Conservation (phyloP, 139 green algal genomes). For the Dunaliella primolecta region DNA sequence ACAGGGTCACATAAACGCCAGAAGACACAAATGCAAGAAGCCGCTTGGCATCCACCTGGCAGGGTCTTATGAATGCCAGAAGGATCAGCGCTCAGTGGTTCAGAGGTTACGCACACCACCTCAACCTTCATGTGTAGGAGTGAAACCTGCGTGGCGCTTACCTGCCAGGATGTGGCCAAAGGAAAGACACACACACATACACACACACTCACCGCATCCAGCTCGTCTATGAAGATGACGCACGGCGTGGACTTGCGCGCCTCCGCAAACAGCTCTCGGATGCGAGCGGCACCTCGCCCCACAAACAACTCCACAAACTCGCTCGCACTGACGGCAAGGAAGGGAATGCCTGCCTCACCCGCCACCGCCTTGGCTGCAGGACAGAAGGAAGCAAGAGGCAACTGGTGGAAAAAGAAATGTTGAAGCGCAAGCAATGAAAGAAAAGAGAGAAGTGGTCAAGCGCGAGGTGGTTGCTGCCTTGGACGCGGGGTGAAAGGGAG, state of each 20-base stretch:
- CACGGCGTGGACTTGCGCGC: constrained; percentile 71
- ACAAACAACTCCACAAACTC: constrained; percentile 99
- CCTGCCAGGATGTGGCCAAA: no score
- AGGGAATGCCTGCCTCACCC: constrained; percentile 86
- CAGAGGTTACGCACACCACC: no score
- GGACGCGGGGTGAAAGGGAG: no score
- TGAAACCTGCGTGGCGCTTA: no score
- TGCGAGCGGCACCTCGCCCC: constrained; percentile 83
- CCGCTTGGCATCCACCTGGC: not conserved
- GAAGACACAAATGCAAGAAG: no score
- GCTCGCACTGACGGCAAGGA: constrained; percentile 87
- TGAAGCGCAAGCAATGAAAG: no score
- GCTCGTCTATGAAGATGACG: constrained; percentile 99
- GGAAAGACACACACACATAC: not conserved
- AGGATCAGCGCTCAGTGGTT: no score
- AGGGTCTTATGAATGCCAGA: not conserved
- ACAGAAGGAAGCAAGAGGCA: not conserved
- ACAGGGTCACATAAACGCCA: not conserved
- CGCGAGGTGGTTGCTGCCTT: no score
- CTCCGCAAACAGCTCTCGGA: constrained; percentile 91
- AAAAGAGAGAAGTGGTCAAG: no score
- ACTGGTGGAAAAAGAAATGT: no score
- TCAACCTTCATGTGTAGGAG: no score
- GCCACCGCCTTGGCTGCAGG: constrained; percentile 81
- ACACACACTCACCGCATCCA: constrained; percentile 78